Evolutionary conservation across 441 rosid genomes (phyloP).

Genomic region (Omphalea diandra): DNA sequence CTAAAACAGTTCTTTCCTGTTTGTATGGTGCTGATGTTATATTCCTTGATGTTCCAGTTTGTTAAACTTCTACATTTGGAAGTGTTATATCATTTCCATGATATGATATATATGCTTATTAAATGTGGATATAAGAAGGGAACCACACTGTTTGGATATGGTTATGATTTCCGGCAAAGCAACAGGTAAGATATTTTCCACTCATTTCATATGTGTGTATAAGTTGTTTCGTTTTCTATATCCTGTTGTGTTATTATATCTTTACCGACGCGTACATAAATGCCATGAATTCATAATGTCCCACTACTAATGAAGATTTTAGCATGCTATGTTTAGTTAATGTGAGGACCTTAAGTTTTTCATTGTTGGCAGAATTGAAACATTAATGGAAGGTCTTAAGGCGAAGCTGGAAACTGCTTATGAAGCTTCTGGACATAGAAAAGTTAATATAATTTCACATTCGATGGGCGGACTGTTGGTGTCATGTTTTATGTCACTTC

Average conservation of each 20-base stretch:
- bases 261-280: not conserved
- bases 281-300: slow-evolving; percentile 12
- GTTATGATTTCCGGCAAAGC: slow-evolving; percentile 94
- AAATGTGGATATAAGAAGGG: slow-evolving; percentile 84
- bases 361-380: slow-evolving; percentile 53
- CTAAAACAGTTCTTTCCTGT: not conserved
- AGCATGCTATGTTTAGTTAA: slow-evolving; percentile 16
- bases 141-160: slow-evolving; percentile 81
- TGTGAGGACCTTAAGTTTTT: slow-evolving; percentile 17
- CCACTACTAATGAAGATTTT: slow-evolving; percentile 9
- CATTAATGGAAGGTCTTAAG: slow-evolving; percentile 58
- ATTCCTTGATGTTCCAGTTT: slow-evolving; percentile 43
- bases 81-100: slow-evolving; percentile 80
- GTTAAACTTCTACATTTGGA: slow-evolving; percentile 55
- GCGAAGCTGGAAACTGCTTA: slow-evolving; percentile 72
- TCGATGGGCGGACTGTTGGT: slow-evolving; percentile 93
- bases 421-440: slow-evolving; percentile 65
- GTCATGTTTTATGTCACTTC: slow-evolving; percentile 67
- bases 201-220: not conserved
- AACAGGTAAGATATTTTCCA: slow-evolving; percentile 48
- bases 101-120: slow-evolving; percentile 80
- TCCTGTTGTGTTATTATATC: not conserved
- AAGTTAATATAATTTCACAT: slow-evolving; percentile 75
- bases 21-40: slow-evolving; percentile 17
- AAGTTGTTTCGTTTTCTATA: not conserved